Conservation (phyloP, 192 early-diverging fungal species). For the Umbelopsis sp. region DNA sequence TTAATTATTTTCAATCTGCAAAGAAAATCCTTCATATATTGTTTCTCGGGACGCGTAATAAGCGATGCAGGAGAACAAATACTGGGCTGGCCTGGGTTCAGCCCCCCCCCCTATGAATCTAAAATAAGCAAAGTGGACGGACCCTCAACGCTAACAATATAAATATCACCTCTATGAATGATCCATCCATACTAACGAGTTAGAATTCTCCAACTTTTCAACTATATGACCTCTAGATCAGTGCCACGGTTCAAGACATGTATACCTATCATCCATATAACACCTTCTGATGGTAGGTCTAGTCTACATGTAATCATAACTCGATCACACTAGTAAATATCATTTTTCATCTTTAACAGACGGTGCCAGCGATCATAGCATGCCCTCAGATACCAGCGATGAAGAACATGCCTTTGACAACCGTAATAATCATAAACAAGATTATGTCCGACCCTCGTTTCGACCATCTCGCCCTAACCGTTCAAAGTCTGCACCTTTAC, state of each 20-base stretch:
- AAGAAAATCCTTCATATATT: background rate
- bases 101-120: conserved; percentile 2
- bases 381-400: background rate
- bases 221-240: background rate
- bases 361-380: background rate
- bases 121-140: background rate
- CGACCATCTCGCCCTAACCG: background rate
- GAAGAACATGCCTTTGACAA: background rate
- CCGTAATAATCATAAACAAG: background rate
- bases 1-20: too few species aligned
- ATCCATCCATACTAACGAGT: too few species aligned
- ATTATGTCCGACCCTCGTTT: background rate
- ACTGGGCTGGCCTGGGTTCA: background rate
- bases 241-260: background rate
- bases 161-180: too few species aligned
- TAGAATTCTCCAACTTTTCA: too few species aligned
- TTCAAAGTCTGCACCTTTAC: background rate
- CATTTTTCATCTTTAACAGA: background rate
- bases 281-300: background rate
- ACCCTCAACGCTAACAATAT: too few species aligned
- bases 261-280: conserved; percentile 5
- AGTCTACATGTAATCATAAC: background rate
- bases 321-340: background rate
- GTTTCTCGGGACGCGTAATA: background rate
- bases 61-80: too few species aligned